Evolutionary conservation across 2,329 filamentous ascomycete genomes (phyloP).

Genomic region (Trichoderma oligosporum): DNA sequence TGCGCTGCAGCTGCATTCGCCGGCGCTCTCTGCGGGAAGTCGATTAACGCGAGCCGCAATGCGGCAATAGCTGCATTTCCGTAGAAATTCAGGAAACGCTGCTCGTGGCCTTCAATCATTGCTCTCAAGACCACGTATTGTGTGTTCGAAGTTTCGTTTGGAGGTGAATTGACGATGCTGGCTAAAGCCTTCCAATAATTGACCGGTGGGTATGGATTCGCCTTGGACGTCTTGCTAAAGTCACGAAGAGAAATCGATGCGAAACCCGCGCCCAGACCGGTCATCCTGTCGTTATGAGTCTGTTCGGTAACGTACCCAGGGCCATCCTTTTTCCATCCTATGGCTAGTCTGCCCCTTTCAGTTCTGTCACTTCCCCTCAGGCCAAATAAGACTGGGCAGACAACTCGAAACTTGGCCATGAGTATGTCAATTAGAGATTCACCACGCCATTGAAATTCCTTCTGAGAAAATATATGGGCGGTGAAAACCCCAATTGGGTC

Average conservation of each 20-base stretch:
- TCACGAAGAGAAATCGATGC: conserved; percentile 79
- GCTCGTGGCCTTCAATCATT: conserved; percentile 69
- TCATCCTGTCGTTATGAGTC: conserved; percentile 77
- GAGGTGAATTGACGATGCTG: conserved; percentile 70
- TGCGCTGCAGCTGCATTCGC: conserved; percentile 47
- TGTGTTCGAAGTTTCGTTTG: conserved; percentile 64
- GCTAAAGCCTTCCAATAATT: conserved; percentile 82
- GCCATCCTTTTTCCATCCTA: conserved; percentile 69
- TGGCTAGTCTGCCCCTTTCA: conserved; percentile 57
- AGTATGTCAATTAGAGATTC: conserved; percentile 74
- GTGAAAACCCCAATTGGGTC: conserved; percentile 77
- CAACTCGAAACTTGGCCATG: conserved; percentile 75
- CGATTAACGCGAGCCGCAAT: conserved; percentile 66
- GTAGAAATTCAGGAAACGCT: conserved; percentile 76
- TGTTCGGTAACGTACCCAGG: conserved; percentile 63
- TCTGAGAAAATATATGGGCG: conserved; percentile 68
- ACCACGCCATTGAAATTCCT: conserved; percentile 64
- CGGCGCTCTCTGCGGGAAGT: conserved; percentile 59
- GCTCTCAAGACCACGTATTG: conserved; percentile 67
- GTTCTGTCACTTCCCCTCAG: conserved; percentile 73
- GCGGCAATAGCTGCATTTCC: conserved; percentile 71
- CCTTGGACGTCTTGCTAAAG: conserved; percentile 65
- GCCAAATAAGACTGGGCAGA: conserved; percentile 83
- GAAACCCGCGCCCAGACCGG: conserved; percentile 77
- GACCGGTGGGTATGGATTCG: conserved; percentile 71